phyloP scores from a whole-genome alignment of 1,139 yeast species.

The Kluyveromyces sp. region DNA sequence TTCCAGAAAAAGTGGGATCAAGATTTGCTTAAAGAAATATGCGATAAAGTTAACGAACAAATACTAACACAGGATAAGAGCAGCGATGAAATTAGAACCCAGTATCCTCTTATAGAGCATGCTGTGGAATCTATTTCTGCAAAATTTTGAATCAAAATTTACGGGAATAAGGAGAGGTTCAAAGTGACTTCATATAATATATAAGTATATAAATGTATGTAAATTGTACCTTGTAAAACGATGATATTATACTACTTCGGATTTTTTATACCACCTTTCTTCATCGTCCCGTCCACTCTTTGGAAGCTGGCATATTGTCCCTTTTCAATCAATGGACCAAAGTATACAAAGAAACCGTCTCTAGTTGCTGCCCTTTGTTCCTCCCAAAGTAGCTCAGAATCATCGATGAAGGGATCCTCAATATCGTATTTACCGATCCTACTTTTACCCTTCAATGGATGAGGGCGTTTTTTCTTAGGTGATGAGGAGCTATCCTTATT shows the following conservation, averaged over 20 bases:
- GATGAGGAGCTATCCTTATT: slow-evolving; percentile 18
- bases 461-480: slow-evolving; percentile 29
- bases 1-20: slow-evolving; percentile 24
- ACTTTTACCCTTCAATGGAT: slow-evolving; percentile 46
- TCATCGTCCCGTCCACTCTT: slow-evolving; percentile 36
- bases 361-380: slow-evolving; percentile 88
- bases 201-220: neutral
- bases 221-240: too few relatives aligned
- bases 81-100: slow-evolving; percentile 14
- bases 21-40: slow-evolving; percentile 13
- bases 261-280: slow-evolving; percentile 30
- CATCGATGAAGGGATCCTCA: slow-evolving; percentile 95
- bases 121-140: slow-evolving; percentile 13
- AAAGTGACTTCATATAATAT: neutral
- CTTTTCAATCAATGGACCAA: slow-evolving; percentile 86
- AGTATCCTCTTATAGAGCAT: slow-evolving; percentile 21
- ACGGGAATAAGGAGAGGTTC: neutral
- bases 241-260: slow-evolving; percentile 5
- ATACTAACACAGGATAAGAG: slow-evolving; percentile 6
- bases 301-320: slow-evolving; percentile 37
- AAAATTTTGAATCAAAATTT: neutral
- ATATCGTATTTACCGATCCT: slow-evolving; percentile 84
- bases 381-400: slow-evolving; percentile 85
- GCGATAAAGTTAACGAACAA: slow-evolving; percentile 10
- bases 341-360: slow-evolving; percentile 93